A percentile compares a stretch with the other conserved stretches of the same genome.
Conservation (phyloP, 2,329 filamentous ascomycete genomes). For the Waltergamsia citrina region DNA sequence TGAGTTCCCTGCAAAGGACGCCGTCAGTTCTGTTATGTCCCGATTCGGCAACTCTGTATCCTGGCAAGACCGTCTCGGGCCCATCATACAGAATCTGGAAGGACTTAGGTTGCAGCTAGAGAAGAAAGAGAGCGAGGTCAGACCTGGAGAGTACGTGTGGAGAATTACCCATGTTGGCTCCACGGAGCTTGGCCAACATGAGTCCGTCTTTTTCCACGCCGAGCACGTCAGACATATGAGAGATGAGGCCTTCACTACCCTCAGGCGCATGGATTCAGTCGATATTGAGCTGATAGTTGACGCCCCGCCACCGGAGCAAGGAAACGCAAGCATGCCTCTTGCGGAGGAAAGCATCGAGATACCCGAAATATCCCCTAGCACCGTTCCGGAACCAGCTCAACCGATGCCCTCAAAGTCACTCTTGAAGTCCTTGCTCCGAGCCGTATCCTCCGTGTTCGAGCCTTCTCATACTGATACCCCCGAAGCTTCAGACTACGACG, state of each 20-base stretch:
- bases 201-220: conserved; percentile 72
- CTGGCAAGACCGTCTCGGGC: conserved; percentile 25
- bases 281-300: conserved; percentile 57
- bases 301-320: conserved; percentile 12
- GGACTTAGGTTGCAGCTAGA: conserved; percentile 57
- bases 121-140: conserved; percentile 37
- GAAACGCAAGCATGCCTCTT: conserved; percentile 10
- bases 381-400: not conserved
- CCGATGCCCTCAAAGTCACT: conserved; percentile 25
- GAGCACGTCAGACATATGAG: conserved; percentile 66
- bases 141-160: conserved; percentile 39
- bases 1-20: conserved; percentile 46
- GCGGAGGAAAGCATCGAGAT: conserved; percentile 8
- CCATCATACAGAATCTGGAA: conserved; percentile 41
- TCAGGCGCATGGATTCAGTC: conserved; percentile 63
- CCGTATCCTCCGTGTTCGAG: conserved; percentile 34
- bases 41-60: conserved; percentile 21
- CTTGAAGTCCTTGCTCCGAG: conserved; percentile 35
- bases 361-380: conserved; percentile 7
- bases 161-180: conserved; percentile 74
- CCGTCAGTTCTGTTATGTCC: conserved; percentile 19
- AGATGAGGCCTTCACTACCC: conserved; percentile 76
- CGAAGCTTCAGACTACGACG: conserved; percentile 14
- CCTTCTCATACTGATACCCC: conserved; percentile 18
- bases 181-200: conserved; percentile 74